Conservation (phyloP, 805 yeast genomes). For the Sugiyamaella floridensis region DNA sequence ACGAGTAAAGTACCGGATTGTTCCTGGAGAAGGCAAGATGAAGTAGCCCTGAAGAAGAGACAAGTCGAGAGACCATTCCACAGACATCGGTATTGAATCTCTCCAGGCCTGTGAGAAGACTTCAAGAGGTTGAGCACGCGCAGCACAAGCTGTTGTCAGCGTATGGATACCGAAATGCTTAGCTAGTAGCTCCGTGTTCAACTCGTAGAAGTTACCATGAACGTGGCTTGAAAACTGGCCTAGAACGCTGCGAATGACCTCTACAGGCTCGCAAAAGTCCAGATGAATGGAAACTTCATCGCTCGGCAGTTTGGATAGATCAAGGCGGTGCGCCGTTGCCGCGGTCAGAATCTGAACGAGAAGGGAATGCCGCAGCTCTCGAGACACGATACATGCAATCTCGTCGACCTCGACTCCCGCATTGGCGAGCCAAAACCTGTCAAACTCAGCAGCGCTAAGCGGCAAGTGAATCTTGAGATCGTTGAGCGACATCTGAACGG, state of each 20-base stretch:
- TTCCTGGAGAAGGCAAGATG: slow-evolving; percentile 39
- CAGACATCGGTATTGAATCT: slow-evolving; percentile 27
- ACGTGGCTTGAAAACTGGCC: slow-evolving; percentile 37
- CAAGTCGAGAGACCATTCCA: slow-evolving; percentile 58
- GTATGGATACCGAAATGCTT: slow-evolving; percentile 59
- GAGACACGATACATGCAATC: slow-evolving; percentile 31
- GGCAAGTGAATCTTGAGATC: slow-evolving; percentile 35
- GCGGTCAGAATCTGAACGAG: slow-evolving; percentile 24
- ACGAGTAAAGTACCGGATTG: slow-evolving; percentile 49
- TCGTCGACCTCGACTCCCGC: slow-evolving; percentile 54
- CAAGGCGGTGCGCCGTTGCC: slow-evolving; percentile 9
- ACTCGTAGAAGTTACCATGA: slow-evolving; percentile 24
- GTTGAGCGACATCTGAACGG: slow-evolving; percentile 5
- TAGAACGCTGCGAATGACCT: slow-evolving; percentile 45
- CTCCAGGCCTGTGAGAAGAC: slow-evolving; percentile 36
- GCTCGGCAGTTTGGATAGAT: slow-evolving; percentile 13
- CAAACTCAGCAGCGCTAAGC: slow-evolving; percentile 50
- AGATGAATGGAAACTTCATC: slow-evolving; percentile 13
- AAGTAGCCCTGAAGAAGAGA: slow-evolving; percentile 49
- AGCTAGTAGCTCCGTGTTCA: slow-evolving; percentile 43
- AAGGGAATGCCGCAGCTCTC: slow-evolving; percentile 19
- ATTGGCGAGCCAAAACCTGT: slow-evolving; percentile 41
- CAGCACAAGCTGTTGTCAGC: slow-evolving; percentile 35
- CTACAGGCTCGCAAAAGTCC: slow-evolving; percentile 34
- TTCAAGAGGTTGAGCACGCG: slow-evolving; percentile 31